These are phyloP conservation scores for Backusella mclennaniae DNA, from an alignment of 192 early-diverging fungal species.

Conservation along the genomic window DNA sequence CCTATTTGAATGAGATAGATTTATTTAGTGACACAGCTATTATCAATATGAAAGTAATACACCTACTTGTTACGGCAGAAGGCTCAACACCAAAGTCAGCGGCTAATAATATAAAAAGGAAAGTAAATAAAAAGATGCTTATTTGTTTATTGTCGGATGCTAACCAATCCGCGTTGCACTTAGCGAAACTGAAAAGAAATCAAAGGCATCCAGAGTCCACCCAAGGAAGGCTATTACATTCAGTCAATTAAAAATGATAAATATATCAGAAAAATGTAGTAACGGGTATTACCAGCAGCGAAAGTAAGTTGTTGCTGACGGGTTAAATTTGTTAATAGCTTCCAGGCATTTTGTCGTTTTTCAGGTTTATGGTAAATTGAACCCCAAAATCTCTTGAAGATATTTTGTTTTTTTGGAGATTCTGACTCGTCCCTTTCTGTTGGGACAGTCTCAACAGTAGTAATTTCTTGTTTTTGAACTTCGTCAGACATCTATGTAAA, in stretches of 20 bases:
- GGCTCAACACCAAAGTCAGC: conserved; percentile 50
- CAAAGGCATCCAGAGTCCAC: conserved; percentile 72
- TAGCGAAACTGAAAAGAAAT: conserved; percentile 67
- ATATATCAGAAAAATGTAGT: not conserved
- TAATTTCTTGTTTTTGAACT: not conserved
- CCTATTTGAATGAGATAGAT: conserved; percentile 12
- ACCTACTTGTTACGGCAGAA: conserved; percentile 51
- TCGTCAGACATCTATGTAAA: not conserved
- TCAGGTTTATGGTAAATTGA: conserved; percentile 29
- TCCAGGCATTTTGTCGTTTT: conserved; percentile 22
- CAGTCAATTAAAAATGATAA: not conserved
- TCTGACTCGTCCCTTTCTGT: not conserved
- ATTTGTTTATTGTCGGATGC: not conserved
- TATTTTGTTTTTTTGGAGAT: not conserved
- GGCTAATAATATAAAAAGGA: conserved; percentile 25
- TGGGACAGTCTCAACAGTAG: not conserved
- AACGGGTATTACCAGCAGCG: conserved; percentile 21
- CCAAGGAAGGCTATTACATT: conserved; percentile 51
- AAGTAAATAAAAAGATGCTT: not conserved
- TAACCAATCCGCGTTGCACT: conserved; percentile 49
- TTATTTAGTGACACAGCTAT: not conserved
- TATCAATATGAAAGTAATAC: not conserved
- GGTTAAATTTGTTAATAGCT: conserved; percentile 26
- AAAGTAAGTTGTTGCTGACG: conserved; percentile 21
- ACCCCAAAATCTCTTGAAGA: conserved; percentile 9